phyloP scores from a whole-genome alignment of 2,329 filamentous ascomycete species.

The Botrytis squamosa region DNA sequence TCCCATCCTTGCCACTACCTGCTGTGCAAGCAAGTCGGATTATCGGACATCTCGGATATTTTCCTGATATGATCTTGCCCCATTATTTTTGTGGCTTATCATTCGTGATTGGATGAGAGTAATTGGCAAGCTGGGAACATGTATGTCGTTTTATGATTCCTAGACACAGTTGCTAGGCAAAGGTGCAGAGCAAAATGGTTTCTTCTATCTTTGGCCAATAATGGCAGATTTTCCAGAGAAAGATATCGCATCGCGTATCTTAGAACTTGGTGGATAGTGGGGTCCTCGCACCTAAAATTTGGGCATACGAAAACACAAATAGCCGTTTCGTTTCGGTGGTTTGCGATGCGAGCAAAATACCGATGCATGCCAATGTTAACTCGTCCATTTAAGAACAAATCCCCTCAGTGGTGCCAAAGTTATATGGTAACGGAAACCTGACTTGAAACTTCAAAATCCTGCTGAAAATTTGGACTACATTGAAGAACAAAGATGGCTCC shows the following conservation, averaged over 20 bases:
- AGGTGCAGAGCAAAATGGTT: not conserved
- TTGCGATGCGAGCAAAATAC: not conserved
- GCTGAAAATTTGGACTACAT: not conserved
- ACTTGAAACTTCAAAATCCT: not conserved
- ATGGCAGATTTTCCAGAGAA: not conserved
- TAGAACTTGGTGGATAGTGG: not conserved
- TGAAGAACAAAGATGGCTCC: not conserved
- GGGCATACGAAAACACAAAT: not conserved
- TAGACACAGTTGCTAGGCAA: not conserved
- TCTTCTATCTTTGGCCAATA: not conserved
- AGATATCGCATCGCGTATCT: not conserved
- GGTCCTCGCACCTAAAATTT: not conserved
- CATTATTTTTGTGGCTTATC: not conserved
- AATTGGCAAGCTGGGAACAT: not conserved
- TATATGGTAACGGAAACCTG: not conserved
- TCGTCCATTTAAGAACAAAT: not conserved
- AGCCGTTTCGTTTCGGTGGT: not conserved
- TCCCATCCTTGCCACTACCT: too few species aligned
- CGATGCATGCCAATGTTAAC: not conserved
- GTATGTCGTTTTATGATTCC: not conserved
- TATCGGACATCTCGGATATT: not conserved
- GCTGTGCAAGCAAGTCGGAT: not conserved
- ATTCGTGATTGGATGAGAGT: not conserved
- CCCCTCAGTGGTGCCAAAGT: not conserved
- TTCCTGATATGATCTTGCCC: not conserved